Base-by-base conservation (phyloP, 148 eudicot species). In the Limonium bicolor region DNA sequence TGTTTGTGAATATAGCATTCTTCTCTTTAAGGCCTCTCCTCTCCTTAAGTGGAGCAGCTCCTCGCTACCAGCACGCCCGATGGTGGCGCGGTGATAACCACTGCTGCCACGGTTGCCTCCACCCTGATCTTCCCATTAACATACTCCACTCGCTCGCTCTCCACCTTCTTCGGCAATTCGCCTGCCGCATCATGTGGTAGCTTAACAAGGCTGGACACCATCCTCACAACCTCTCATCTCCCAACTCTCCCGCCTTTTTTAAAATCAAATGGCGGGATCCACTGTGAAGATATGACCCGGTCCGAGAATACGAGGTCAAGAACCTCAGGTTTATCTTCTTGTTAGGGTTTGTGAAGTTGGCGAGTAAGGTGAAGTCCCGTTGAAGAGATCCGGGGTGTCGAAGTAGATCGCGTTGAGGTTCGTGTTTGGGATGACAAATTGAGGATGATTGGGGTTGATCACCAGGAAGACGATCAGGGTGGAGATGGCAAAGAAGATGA, bases 291-390 rank as follows among this genome's bases (percentile, higher is more conserved):
- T 65, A 24, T 78, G 61, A 53, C 61, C 66, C 50, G 74, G 65
- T 0, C 20, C 61, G 29, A 78, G 85, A 15, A 24, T 64, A 54
- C 18, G 58, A 60, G 29, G 65, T 60, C 61, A 76, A 87, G 23
- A 73, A 81, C 50, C 60, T 71, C 25, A 90, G 41, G 18, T 62
- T 40, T 17, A 90, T 51, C 51, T 78, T 81, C 59, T 47, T 50
- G 49, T 76, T 90, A 24, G 87, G 82, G 68, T 84, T 85, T 19
- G 95, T 68, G 54, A 90, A 90, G 33, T 90, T 85, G 4, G 85
- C 94, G 0, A 78, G 56, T 17, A 90, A 62, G 41, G 72, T 58
- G 33, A 90, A 72, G 26, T 90, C 88, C 88, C 76, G 10, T 85
- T 85, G 55, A 85, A 60, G 58, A 66, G 58, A 27, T 63, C 65